Percentiles rank a stretch among this genome's conserved stretches.
phyloP scores from a whole-genome alignment of 192 early-diverging fungal species.

The Gaertneriomyces sp. region DNA sequence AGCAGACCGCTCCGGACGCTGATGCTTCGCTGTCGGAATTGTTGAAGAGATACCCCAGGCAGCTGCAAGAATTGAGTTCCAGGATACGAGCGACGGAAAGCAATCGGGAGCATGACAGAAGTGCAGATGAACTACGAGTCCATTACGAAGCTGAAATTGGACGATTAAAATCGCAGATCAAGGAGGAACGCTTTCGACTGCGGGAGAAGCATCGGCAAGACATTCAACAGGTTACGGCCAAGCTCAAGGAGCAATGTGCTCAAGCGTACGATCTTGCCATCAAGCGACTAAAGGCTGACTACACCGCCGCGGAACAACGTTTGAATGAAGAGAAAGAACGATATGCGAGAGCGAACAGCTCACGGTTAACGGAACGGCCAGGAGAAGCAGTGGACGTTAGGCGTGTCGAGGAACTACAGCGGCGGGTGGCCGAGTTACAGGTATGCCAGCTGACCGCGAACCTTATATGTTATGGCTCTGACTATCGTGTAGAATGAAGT shows the following conservation, averaged over 20 bases:
- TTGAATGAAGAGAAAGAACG: not conserved
- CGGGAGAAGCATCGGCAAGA: constrained; percentile 6
- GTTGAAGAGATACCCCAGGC: not conserved
- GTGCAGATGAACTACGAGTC: not conserved
- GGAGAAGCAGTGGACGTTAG: too few relatives aligned
- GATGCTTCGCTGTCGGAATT: constrained; percentile 2
- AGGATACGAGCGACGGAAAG: too few relatives aligned
- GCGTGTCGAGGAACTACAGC: too few relatives aligned
- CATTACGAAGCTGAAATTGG: not conserved
- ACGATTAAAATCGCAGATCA: not conserved
- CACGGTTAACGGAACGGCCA: too few relatives aligned
- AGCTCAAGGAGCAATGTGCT: constrained; percentile 35
- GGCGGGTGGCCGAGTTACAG: too few relatives aligned
- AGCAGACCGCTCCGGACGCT: not conserved
- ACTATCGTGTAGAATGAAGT: too few relatives aligned
- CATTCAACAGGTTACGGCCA: constrained; percentile 4
- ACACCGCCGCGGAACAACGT: constrained; percentile 18
- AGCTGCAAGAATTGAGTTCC: not conserved
- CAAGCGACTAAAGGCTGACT: constrained; percentile 35
- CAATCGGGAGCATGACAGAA: not conserved
- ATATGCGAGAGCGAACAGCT: too few relatives aligned
- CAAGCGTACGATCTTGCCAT: constrained; percentile 35
- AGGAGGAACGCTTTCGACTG: constrained; percentile 1
- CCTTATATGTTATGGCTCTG: too few relatives aligned
- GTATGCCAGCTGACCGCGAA: too few relatives aligned